Conservation (phyloP, 768 basidiomycete genomes). For the Collybiopsis luxurians region DNA sequence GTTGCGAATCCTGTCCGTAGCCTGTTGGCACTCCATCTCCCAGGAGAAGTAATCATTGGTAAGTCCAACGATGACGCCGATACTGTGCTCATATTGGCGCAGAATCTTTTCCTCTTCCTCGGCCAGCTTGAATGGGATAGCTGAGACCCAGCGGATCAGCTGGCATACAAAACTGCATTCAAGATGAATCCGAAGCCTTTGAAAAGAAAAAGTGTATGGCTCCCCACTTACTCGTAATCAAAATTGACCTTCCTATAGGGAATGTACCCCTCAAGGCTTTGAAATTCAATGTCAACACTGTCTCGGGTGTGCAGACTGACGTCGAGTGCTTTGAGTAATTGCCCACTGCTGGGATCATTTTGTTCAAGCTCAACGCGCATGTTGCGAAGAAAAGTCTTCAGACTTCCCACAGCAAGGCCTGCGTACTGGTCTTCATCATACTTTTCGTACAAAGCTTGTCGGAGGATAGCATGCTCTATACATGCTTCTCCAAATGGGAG, state of each 20-base stretch:
- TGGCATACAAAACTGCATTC: background rate
- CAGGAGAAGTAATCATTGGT: conserved; percentile 10
- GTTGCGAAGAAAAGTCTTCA: conserved; percentile 16
- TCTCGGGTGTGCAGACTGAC: conserved; percentile 12
- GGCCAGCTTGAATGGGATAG: background rate
- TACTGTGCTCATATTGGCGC: background rate
- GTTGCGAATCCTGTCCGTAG: conserved; percentile 6
- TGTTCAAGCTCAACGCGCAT: conserved; percentile 14
- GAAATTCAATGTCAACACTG: conserved; percentile 13
- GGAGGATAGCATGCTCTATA: conserved; percentile 15
- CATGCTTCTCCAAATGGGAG: conserved; percentile 17
- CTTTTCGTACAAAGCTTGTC: conserved; percentile 12
- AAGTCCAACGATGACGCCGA: conserved; percentile 6
- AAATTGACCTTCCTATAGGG: conserved; percentile 18
- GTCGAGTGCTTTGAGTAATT: conserved; percentile 9
- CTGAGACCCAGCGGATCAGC: conserved; percentile 3
- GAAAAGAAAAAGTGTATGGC: background rate
- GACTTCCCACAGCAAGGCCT: conserved; percentile 14
- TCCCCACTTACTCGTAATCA: conserved; percentile 16
- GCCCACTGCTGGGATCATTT: background rate
- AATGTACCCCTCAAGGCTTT: conserved; percentile 19
- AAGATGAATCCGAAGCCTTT: background rate
- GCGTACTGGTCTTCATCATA: conserved; percentile 14
- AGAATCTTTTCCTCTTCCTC: background rate
- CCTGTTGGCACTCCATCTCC: conserved; percentile 5